Evolutionary conservation across 2,329 filamentous ascomycete species (phyloP).

Genomic region (Madurella mycetomatis): DNA sequence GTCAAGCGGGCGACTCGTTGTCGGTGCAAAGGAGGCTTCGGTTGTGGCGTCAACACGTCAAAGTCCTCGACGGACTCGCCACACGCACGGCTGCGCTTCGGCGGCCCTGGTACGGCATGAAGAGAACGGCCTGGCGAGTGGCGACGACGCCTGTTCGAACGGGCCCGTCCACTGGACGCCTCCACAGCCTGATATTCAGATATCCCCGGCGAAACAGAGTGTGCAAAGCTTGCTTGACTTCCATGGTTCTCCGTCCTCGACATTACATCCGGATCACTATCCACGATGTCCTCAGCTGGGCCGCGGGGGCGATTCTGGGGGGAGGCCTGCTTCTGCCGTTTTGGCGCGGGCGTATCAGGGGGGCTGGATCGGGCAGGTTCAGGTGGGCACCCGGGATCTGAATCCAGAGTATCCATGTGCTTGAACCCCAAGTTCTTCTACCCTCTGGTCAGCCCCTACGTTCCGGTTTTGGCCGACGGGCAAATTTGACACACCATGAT

Average conservation of each 20-base stretch:
- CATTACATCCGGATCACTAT: slow-evolving; percentile 5
- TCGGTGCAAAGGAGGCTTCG: not conserved
- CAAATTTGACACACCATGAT: slow-evolving; percentile 2
- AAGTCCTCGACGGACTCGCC: slow-evolving; percentile 1
- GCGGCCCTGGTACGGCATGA: not conserved
- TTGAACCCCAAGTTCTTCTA: slow-evolving; percentile 1
- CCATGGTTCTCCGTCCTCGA: slow-evolving; percentile 8
- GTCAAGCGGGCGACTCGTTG: slow-evolving; percentile 7
- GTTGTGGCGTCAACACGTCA: slow-evolving; percentile 12
- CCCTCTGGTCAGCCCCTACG: not conserved
- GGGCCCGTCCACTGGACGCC: not conserved
- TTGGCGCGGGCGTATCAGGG: not conserved
- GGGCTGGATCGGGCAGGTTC: not conserved
- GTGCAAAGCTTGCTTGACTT: slow-evolving; percentile 16
- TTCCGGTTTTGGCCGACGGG: not conserved
- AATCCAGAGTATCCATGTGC: slow-evolving; percentile 23
- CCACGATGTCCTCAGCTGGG: slow-evolving; percentile 13
- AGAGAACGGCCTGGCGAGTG: not conserved
- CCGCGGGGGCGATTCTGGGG: too few relatives aligned
- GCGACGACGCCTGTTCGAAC: slow-evolving; percentile 17
- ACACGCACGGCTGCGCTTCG: not conserved
- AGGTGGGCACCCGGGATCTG: not conserved
- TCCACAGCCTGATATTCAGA: slow-evolving; percentile 14
- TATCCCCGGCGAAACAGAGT: slow-evolving; percentile 7
- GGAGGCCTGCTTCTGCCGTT: slow-evolving; percentile 12